Percentiles rank a stretch among this genome's conserved stretches.
phyloP scores from a whole-genome alignment of 2,329 filamentous ascomycete species.

The Emergomyces africanus region DNA sequence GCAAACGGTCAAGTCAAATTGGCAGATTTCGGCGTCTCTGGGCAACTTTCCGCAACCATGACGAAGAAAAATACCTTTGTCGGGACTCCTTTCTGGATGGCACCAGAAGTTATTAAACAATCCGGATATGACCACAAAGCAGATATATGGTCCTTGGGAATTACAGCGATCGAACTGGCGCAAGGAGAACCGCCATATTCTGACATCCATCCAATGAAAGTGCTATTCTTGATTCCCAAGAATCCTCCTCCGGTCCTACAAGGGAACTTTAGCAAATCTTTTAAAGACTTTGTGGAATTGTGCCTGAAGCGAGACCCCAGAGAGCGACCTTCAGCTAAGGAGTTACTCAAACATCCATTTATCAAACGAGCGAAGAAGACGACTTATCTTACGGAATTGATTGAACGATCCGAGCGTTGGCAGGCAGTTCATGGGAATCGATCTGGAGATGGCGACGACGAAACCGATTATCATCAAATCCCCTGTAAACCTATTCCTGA shows the following conservation, averaged over 20 bases:
- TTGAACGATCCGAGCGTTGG: slow-evolving; percentile 83
- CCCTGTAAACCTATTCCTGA: slow-evolving; percentile 35
- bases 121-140: slow-evolving; percentile 97
- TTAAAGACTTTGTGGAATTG: slow-evolving; percentile 72
- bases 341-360: slow-evolving; percentile 80
- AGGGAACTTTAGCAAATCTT: slow-evolving; percentile 67
- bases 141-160: slow-evolving; percentile 94
- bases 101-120: slow-evolving; percentile 96
- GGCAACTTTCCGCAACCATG: slow-evolving; percentile 94
- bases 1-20: slow-evolving; percentile 92
- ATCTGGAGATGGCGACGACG: slow-evolving; percentile 53
- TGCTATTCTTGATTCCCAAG: slow-evolving; percentile 90
- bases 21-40: slow-evolving; percentile 93
- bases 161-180: slow-evolving; percentile 83
- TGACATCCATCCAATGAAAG: slow-evolving; percentile 97
- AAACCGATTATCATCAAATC: slow-evolving; percentile 20
- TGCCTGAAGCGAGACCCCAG: slow-evolving; percentile 82
- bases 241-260: slow-evolving; percentile 74
- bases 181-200: slow-evolving; percentile 89
- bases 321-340: slow-evolving; percentile 74
- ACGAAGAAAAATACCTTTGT: slow-evolving; percentile 99
- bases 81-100: slow-evolving; percentile 99
- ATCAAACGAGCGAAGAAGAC: slow-evolving; percentile 87
- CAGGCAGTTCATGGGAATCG: slow-evolving; percentile 63
- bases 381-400: slow-evolving; percentile 90